Base-by-base conservation (phyloP, 768 basidiomycete genomes). In the Lenzites betulinus region DNA sequence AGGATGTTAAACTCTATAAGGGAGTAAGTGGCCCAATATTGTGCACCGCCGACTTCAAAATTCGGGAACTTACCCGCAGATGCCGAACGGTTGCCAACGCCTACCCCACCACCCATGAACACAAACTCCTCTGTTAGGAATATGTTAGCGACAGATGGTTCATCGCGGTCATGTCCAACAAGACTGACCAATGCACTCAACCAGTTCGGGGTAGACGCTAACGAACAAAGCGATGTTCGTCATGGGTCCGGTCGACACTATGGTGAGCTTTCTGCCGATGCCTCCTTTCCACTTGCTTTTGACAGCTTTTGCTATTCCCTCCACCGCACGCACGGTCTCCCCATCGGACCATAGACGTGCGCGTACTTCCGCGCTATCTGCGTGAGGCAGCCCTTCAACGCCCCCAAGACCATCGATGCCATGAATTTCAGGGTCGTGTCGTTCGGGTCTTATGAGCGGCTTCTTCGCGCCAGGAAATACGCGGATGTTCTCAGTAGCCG, bases 31-130 rank as follows among this genome's bases (percentile, higher is more conserved):
- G 56, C 38, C 7, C 41, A 39, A 7, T 20, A 22, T 51, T 56
- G 22, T 49, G 16, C 41, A 42, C 35, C 23, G 30, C 36, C 22
- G 52, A n/a, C 35, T 20, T 20, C 1, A 11, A 8, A 43, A 3
- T 22, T 28, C 4, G 42, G 7, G 61, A 48, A 54, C 51, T 13
- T 58, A 85, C 86, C 85, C 67, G 91, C 92, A 12, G 85, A 87
- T 15, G 92, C 78, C 8, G 89, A 87, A 33, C 88, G 78, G 68
- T 95, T 95, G 0, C 93, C 93, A 23, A 91, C 69, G 9, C 93
- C 93, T 28, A 92, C 86, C 2, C 86, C 92, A n/a, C 93, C 93
- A 12, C 93, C 93, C 93, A 96, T 95, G 67, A 93, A 89, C 7
- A 92, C 88, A 62, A 92, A 81, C 60, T 89, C 83, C 60, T 87